These are phyloP conservation scores for Wickerhamomyces queroliae DNA, from an alignment of 805 yeast genomes.

Conservation along the genomic window DNA sequence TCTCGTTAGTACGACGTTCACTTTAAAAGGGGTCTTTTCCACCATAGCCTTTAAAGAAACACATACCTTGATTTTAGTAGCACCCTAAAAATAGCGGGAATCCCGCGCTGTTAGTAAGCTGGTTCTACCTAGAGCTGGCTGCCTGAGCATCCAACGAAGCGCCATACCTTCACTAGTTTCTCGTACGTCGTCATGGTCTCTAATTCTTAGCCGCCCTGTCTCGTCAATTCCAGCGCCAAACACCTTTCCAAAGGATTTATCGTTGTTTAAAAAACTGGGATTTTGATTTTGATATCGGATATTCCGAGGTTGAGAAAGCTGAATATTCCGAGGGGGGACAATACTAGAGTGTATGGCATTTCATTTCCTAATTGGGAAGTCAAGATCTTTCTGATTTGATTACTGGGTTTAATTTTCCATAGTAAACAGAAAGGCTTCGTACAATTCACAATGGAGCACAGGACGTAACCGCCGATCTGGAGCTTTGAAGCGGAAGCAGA, in stretches of 20 bases:
- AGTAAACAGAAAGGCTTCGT: too few relatives aligned
- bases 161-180: slow-evolving; percentile 60
- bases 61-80: slow-evolving; percentile 53
- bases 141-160: too few relatives aligned
- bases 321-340: background rate
- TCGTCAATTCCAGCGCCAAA: background rate
- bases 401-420: too few relatives aligned
- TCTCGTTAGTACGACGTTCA: slow-evolving; percentile 1
- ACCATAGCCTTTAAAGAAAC: background rate
- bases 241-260: background rate
- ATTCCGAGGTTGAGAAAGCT: too few relatives aligned
- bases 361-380: background rate
- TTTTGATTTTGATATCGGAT: background rate
- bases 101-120: slow-evolving; percentile 1
- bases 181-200: slow-evolving; percentile 55
- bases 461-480: too few relatives aligned
- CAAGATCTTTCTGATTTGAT: background rate
- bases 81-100: slow-evolving; percentile 35
- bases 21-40: background rate
- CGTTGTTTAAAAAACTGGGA: too few relatives aligned
- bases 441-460: too few relatives aligned
- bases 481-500: too few relatives aligned
- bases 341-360: background rate
- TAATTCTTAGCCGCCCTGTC: background rate
- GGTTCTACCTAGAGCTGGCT: too few relatives aligned